phyloP scores from a whole-genome alignment of 2,329 filamentous ascomycete species.

The Tolypocladium cylindrosporum region DNA sequence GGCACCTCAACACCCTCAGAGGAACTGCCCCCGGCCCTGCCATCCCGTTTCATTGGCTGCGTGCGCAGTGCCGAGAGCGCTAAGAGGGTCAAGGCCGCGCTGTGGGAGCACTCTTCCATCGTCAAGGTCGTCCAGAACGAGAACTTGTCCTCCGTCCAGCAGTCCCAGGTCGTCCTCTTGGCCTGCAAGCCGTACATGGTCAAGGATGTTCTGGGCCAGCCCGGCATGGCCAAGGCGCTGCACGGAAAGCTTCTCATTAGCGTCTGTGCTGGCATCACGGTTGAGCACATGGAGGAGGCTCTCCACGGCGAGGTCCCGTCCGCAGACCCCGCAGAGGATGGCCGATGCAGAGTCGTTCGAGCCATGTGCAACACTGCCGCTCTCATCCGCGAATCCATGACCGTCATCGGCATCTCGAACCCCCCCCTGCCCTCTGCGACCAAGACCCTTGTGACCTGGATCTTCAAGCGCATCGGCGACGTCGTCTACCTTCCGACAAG shows the following conservation, averaged over 20 bases:
- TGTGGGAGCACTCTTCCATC: constrained; percentile 51
- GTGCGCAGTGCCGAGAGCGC: constrained; percentile 62
- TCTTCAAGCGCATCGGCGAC: constrained; percentile 65
- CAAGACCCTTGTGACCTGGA: constrained; percentile 57
- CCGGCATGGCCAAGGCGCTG: constrained; percentile 63
- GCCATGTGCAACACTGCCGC: constrained; percentile 82
- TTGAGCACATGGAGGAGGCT: constrained; percentile 54
- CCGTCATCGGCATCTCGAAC: constrained; percentile 57
- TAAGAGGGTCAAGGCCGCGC: constrained; percentile 54
- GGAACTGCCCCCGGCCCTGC: constrained; percentile 47
- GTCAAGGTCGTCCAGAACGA: constrained; percentile 61
- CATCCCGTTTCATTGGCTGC: constrained; percentile 71
- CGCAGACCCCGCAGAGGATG: constrained; percentile 33
- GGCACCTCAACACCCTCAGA: constrained; percentile 33
- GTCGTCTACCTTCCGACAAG: constrained; percentile 56
- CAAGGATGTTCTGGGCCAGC: constrained; percentile 53
- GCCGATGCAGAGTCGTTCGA: constrained; percentile 56
- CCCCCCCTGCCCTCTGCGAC: constrained; percentile 46
- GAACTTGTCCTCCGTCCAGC: constrained; percentile 56
- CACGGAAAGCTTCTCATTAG: constrained; percentile 72
- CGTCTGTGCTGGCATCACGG: constrained; percentile 69
- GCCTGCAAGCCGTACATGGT: constrained; percentile 75
- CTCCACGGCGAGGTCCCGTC: constrained; percentile 46
- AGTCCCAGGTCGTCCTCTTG: constrained; percentile 65
- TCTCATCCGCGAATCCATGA: constrained; percentile 73